Evolutionary conservation across 1,139 yeast genomes (phyloP), one percentile per base, ranked within the genome.

Genomic region (Geotrichum candidum): DNA sequence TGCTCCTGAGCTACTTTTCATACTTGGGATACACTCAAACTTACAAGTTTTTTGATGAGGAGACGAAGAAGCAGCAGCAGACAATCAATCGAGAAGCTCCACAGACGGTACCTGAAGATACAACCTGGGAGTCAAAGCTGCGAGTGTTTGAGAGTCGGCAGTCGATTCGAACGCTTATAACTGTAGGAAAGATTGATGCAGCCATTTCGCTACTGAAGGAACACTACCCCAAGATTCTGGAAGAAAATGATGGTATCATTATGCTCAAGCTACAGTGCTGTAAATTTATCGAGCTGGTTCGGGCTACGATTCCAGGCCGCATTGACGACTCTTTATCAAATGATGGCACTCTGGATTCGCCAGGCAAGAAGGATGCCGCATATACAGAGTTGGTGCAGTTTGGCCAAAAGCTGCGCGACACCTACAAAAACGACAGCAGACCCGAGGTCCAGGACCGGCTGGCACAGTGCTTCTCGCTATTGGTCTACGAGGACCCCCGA

Each of bases 1-100:
- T 90, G 65, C 85, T 91, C 3, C 79, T 83, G 62, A 85, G 86
- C 5, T 90, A 90, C 72, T 81, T 91, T 61, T 80, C 84, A 48
- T 88, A 88, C 68, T 84, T 86, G 67, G 97, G 97, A 0, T 86
- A 83, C 69, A 78, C 83, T 60, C 86, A 86, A 56, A 84, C 91
- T 0, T 84, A 87, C 10, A 80, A 80, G 61, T 85, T 90, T 0
- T 86, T 90, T 68, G 75, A 81, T 33, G 72, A 75, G 31, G 90
- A 64, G 45, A 33, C 54, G 25, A 18, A 53, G 15, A 52, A 25
- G 13, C 55, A 55, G 41, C 33, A 54, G n/a, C 53, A 51, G 46
- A 41, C 10, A 13, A 57, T 29, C 18, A 57, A 61, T 10, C 56
- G 52, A 52, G 35, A 57, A 56, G 15, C 41, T 22, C 46, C 27